A percentile compares a stretch with the other conserved stretches of the same genome.
Conservation (phyloP, 73 alveolate species). For the Diophrys appendiculata region DNA sequence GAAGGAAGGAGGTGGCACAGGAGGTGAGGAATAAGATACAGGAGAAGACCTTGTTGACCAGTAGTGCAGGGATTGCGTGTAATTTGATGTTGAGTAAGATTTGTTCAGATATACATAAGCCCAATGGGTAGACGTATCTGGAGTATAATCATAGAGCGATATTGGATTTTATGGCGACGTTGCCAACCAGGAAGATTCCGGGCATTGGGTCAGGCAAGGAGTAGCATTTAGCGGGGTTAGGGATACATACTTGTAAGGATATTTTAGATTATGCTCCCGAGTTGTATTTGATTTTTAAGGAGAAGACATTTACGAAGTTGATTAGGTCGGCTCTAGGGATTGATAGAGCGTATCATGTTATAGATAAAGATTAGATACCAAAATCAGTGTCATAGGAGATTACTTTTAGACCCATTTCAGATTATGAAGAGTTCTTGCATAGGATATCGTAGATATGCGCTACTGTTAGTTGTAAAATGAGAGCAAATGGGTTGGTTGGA, state of each 20-base stretch:
- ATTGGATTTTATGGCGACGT: slow-evolving; percentile 60
- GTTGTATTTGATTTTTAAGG: slow-evolving; percentile 50
- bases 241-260: slow-evolving; percentile 67
- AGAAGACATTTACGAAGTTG: slow-evolving; percentile 53
- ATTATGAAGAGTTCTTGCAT: slow-evolving; percentile 11
- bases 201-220: slow-evolving; percentile 92
- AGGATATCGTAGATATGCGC: slow-evolving; percentile 14
- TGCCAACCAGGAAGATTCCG: slow-evolving; percentile 90
- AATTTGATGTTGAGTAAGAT: slow-evolving; percentile 97
- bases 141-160: slow-evolving; percentile 72
- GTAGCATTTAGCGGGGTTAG: slow-evolving; percentile 60
- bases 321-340: slow-evolving; percentile 73
- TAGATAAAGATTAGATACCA: slow-evolving; percentile 50
- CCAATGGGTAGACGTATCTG: slow-evolving; percentile 92
- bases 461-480: slow-evolving; percentile 1
- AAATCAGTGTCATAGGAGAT: slow-evolving; percentile 42
- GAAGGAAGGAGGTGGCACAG: slow-evolving; percentile 71
- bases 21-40: slow-evolving; percentile 77
- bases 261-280: slow-evolving; percentile 69
- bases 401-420: slow-evolving; percentile 23
- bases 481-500: slow-evolving; percentile 27
- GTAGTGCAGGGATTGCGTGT: slow-evolving; percentile 98
- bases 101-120: slow-evolving; percentile 95
- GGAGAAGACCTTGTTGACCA: slow-evolving; percentile 85
- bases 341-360: slow-evolving; percentile 66